These are phyloP conservation scores for Massariosphaeria phaeospora DNA, from an alignment of 495 filamentous ascomycete genomes.

Conservation along the genomic window DNA sequence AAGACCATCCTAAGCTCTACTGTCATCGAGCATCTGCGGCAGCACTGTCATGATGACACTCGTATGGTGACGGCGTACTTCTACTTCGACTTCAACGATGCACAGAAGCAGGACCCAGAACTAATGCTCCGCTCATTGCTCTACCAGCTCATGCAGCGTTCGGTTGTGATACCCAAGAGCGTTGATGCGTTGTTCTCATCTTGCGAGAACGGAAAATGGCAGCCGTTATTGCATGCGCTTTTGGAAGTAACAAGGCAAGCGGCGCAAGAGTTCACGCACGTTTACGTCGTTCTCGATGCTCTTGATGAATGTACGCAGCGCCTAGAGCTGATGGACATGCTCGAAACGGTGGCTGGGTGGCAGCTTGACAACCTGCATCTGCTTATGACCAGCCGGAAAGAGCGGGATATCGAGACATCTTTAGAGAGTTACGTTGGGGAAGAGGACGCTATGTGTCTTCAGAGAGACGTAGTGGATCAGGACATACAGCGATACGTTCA, in stretches of 20 bases:
- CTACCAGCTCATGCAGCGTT: slow-evolving; percentile 20
- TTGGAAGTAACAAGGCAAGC: slow-evolving; percentile 7
- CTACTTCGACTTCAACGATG: slow-evolving; percentile 22
- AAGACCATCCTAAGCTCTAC: slow-evolving; percentile 6
- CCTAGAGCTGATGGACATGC: slow-evolving; percentile 9
- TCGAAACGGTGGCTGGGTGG: slow-evolving; percentile 17
- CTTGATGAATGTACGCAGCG: slow-evolving; percentile 27
- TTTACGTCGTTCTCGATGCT: slow-evolving; percentile 30
- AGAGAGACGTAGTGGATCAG: slow-evolving; percentile 18
- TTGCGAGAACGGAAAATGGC: slow-evolving; percentile 8
- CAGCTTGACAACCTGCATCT: slow-evolving; percentile 18
- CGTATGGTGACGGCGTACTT: not conserved
- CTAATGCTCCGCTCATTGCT: slow-evolving; percentile 13
- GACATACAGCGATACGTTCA: slow-evolving; percentile 28
- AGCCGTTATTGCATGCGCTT: slow-evolving; percentile 17
- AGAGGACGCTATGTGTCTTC: slow-evolving; percentile 12
- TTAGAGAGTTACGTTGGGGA: slow-evolving; percentile 2
- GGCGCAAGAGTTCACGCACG: not conserved
- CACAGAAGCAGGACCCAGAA: slow-evolving; percentile 1
- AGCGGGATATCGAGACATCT: slow-evolving; percentile 24
- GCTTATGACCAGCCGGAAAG: slow-evolving; percentile 27
- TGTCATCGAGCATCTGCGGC: not conserved
- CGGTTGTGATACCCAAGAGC: not conserved
- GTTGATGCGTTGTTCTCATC: slow-evolving; percentile 10
- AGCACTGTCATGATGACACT: not conserved